Percentiles rank a stretch among this genome's conserved stretches.
Evolutionary conservation across 2,329 filamentous ascomycete species (phyloP).

Genomic region (Penicillium janthinellum): DNA sequence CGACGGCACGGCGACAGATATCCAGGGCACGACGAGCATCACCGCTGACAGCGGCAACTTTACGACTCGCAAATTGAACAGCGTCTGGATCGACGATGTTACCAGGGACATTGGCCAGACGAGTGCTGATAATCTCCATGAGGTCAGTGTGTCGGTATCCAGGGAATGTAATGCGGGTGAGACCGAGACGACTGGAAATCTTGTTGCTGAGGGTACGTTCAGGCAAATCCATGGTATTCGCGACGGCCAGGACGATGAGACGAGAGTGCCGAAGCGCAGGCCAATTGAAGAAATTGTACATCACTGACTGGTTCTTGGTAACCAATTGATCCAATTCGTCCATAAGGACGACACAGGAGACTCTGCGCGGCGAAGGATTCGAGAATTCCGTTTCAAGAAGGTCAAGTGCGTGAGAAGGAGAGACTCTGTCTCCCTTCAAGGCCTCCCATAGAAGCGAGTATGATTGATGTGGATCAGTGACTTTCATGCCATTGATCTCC

Average conservation of each 20-base stretch:
- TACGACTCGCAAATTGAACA: constrained; percentile 92
- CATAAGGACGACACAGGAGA: constrained; percentile 97
- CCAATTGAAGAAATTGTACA: constrained; percentile 99
- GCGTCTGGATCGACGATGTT: constrained; percentile 91
- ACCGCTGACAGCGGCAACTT: constrained; percentile 94
- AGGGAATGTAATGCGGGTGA: constrained; percentile 94
- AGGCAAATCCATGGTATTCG: constrained; percentile 98
- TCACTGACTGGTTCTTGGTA: constrained; percentile 98
- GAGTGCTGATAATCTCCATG: constrained; percentile 96
- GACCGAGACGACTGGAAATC: constrained; percentile 85
- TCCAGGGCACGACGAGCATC: constrained; percentile 91
- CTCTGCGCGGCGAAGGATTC: constrained; percentile 82
- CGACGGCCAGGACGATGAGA: constrained; percentile 93
- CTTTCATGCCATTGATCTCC: constrained; percentile 99
- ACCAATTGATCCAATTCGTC: constrained; percentile 97
- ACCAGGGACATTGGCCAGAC: constrained; percentile 82
- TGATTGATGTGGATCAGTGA: constrained; percentile 95
- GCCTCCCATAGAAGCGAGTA: constrained; percentile 97
- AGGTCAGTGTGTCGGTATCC: constrained; percentile 97
- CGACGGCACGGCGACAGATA: constrained; percentile 91
- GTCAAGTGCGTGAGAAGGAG: constrained; percentile 86
- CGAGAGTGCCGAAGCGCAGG: constrained; percentile 86
- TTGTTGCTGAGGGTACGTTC: constrained; percentile 97
- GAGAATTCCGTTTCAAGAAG: constrained; percentile 91
- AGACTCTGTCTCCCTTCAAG: constrained; percentile 87